Conservation (phyloP, 2,329 filamentous ascomycete genomes). For the Moelleriella libera region DNA sequence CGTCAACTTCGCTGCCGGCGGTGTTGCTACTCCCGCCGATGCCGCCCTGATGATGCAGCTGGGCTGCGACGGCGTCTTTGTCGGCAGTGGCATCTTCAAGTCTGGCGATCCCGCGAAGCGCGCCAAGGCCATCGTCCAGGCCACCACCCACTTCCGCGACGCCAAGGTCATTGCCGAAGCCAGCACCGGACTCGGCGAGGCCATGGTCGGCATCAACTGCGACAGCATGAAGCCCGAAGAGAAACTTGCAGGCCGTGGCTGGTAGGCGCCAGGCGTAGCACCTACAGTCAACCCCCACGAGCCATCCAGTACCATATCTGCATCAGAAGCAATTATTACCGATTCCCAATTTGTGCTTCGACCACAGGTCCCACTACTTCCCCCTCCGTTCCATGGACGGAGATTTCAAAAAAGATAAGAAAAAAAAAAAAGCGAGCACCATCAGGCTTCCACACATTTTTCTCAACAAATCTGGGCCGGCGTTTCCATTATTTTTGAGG, state of each 20-base stretch:
- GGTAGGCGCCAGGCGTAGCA: slow-evolving; percentile 35
- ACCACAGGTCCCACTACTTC: no score
- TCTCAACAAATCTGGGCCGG: slow-evolving; percentile 2
- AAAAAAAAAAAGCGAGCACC: no score
- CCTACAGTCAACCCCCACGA: no score
- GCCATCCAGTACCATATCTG: no score
- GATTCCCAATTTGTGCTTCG: no score
- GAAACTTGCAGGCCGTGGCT: slow-evolving; percentile 75
- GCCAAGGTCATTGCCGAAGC: slow-evolving; percentile 75
- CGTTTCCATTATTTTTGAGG: neutral
- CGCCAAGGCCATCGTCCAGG: slow-evolving; percentile 87
- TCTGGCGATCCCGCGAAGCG: slow-evolving; percentile 79
- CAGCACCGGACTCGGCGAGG: slow-evolving; percentile 82
- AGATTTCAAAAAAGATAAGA: no score
- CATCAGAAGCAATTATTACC: no score
- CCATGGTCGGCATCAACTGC: slow-evolving; percentile 93
- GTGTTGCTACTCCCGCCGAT: slow-evolving; percentile 96
- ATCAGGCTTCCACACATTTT: neutral
- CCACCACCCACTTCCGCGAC: slow-evolving; percentile 82
- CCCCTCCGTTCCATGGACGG: no score
- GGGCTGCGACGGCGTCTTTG: slow-evolving; percentile 94
- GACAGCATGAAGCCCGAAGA: slow-evolving; percentile 62
- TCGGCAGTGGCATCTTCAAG: slow-evolving; percentile 96
- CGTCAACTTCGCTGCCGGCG: slow-evolving; percentile 97
- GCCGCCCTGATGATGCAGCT: slow-evolving; percentile 97